Base-by-base conservation (phyloP, 208 protist genomes). In the Acanthamoeba castellanii region DNA sequence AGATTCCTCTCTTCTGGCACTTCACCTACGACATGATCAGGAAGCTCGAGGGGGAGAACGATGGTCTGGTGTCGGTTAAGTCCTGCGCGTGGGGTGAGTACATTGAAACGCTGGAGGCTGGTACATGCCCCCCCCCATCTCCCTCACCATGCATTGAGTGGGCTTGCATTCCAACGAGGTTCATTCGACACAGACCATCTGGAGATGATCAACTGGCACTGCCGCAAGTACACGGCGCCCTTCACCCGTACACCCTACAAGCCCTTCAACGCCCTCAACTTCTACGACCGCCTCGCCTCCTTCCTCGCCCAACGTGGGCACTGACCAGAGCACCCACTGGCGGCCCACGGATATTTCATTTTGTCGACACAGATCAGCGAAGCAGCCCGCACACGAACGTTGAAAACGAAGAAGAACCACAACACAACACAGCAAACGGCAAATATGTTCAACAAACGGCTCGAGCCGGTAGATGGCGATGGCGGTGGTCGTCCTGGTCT, bases 201-300 rank as follows among this genome's bases (percentile, higher is more conserved):
- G 85, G 85, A 92, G 61, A 92, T 92, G 85, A 92, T 92, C 85
- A 92, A 92, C 42, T 92, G 85, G 85, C 85, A 92, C 61, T 6
- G 18, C 13, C 52, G 85, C 59, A 92, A 92, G 42, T 92, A 92
- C 85, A 72, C 85, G 18, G 61, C 59, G 9, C 61, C 52, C 13
- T 92, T 66, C 85, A 55, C 85, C 25, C 85, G 85, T 0, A 50
- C 42, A n/a, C 85, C 85, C 27, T 92, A 94, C 32, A 6, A 52
- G 13, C 89, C 89, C 34, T 94, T 82, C 55, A 81, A 94, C 68
- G 89, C 89, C 18, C 55, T 94, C 0, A 32, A 57, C 34, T 94
- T 94, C 32, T 94, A 94, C 42, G 42, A 82, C 8, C 66, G 50
- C 18, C 47, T 94, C 59, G 89, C 89, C 37, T 52, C 18, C 59